Conservation (phyloP, 2,329 filamentous ascomycete species). For the Biscogniauxia mediterranea region DNA sequence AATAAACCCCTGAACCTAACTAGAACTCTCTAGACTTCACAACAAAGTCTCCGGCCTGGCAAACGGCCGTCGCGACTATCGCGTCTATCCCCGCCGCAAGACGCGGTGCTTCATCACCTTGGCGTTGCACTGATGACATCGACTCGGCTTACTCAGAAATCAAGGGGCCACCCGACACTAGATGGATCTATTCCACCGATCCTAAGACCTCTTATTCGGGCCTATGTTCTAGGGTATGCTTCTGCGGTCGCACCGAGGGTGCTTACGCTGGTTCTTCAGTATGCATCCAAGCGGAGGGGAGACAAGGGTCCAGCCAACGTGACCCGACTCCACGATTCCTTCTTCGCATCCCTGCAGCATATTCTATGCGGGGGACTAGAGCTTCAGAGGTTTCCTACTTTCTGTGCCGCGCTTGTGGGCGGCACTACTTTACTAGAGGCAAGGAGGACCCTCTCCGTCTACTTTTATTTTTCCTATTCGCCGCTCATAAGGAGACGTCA, state of each 20-base stretch:
- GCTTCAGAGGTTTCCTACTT: conserved; percentile 57
- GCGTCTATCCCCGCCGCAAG: conserved; percentile 10
- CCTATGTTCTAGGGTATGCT: conserved; percentile 60
- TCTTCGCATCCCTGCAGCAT: conserved; percentile 34
- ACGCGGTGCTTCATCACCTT: conserved; percentile 2
- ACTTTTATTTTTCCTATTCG: conserved; percentile 6
- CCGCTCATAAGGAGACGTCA: neutral
- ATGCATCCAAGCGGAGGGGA: conserved; percentile 40
- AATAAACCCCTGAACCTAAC: neutral
- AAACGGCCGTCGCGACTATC: neutral
- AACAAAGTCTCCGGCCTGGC: neutral
- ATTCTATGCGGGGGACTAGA: conserved; percentile 54
- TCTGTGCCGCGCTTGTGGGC: conserved; percentile 60
- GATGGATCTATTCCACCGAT: conserved; percentile 44
- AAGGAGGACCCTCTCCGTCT: conserved; percentile 20
- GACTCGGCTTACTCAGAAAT: conserved; percentile 17
- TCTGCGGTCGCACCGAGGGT: conserved; percentile 58
- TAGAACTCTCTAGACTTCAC: neutral
- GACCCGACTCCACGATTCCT: conserved; percentile 27
- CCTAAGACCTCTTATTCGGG: conserved; percentile 55
- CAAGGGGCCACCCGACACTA: conserved; percentile 23
- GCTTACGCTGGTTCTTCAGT: conserved; percentile 52
- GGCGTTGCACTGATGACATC: conserved; percentile 27
- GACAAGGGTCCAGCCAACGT: conserved; percentile 28
- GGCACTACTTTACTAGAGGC: conserved; percentile 62